phyloP scores from a whole-genome alignment of 2,329 filamentous ascomycete species.

The Pezicula carpinea region DNA sequence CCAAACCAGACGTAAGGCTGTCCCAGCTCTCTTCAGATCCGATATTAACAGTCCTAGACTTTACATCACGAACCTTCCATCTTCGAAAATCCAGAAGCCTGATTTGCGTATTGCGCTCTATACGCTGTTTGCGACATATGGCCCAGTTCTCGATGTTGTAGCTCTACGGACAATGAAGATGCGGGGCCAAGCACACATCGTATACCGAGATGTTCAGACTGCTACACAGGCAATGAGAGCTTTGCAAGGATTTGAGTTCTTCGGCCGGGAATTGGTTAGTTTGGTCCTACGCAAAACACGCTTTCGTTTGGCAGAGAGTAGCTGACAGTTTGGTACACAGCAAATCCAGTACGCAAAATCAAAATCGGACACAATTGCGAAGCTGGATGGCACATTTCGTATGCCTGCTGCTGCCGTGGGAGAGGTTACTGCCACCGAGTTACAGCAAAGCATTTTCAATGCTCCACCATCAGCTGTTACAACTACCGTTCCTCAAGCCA shows the following conservation, averaged over 20 bases:
- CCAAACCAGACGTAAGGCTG: conserved; percentile 71
- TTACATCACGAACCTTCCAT: conserved; percentile 81
- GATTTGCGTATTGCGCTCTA: conserved; percentile 86
- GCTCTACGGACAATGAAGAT: conserved; percentile 86
- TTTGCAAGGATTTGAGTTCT: conserved; percentile 79
- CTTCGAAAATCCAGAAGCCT: conserved; percentile 82
- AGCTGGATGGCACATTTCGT: conserved; percentile 86
- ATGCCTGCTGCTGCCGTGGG: conserved; percentile 54
- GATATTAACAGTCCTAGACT: conserved; percentile 48
- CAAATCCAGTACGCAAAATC: conserved; percentile 87
- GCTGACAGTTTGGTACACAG: conserved; percentile 40
- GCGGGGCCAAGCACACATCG: conserved; percentile 92
- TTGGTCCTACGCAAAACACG: background rate
- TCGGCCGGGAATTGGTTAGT: conserved; percentile 79
- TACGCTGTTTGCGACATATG: conserved; percentile 90
- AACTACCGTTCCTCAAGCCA: conserved; percentile 34
- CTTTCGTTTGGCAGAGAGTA: background rate
- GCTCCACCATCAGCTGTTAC: conserved; percentile 51
- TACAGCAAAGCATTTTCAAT: conserved; percentile 78
- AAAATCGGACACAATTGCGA: conserved; percentile 82
- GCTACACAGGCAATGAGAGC: conserved; percentile 91
- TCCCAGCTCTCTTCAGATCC: conserved; percentile 2
- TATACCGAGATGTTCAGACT: conserved; percentile 85
- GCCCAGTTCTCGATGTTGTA: conserved; percentile 86
- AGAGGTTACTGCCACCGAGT: conserved; percentile 61